phyloP scores from a whole-genome alignment of 202 grass and related monocot species.

The Digitaria exilis region DNA sequence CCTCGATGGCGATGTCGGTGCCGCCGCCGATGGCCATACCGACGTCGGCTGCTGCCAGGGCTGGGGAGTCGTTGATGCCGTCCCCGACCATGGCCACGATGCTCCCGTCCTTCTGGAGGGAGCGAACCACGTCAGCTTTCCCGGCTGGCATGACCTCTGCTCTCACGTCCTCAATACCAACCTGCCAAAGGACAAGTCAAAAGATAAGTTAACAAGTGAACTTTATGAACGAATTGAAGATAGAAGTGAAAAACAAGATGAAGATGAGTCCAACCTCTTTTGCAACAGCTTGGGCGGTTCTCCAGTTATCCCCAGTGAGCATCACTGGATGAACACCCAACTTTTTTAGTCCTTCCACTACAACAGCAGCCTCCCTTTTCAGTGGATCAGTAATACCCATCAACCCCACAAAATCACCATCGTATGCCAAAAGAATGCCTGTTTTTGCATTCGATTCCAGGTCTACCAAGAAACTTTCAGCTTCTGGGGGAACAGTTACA shows the following conservation, averaged over 20 bases:
- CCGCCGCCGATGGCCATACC: conserved; percentile 93
- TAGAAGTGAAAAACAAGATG: background rate
- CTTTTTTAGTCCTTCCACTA: conserved; percentile 88
- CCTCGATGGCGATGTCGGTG: conserved; percentile 92
- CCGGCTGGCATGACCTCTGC: conserved; percentile 89
- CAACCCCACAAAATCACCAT: conserved; percentile 63
- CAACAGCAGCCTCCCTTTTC: conserved; percentile 92
- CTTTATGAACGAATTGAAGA: background rate
- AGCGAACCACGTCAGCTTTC: conserved; percentile 76
- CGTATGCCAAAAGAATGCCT: conserved; percentile 84
- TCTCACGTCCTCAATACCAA: conserved; percentile 87
- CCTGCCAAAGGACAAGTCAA: conserved; percentile 43
- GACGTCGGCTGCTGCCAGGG: conserved; percentile 77
- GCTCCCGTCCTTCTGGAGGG: conserved; percentile 80
- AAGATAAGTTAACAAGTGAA: background rate
- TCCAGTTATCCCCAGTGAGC: conserved; percentile 94
- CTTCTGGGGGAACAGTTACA: conserved; percentile 60
- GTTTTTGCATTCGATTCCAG: conserved; percentile 94
- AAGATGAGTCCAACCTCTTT: conserved; percentile 61
- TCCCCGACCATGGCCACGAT: conserved; percentile 92
- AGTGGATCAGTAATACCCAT: conserved; percentile 90
- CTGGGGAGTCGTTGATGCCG: conserved; percentile 96
- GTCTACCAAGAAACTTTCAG: conserved; percentile 79
- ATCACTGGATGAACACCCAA: conserved; percentile 93
- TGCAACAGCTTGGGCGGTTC: conserved; percentile 87